Base-by-base conservation (phyloP, 345 rosid genomes). In the Populus ilicifolia region DNA sequence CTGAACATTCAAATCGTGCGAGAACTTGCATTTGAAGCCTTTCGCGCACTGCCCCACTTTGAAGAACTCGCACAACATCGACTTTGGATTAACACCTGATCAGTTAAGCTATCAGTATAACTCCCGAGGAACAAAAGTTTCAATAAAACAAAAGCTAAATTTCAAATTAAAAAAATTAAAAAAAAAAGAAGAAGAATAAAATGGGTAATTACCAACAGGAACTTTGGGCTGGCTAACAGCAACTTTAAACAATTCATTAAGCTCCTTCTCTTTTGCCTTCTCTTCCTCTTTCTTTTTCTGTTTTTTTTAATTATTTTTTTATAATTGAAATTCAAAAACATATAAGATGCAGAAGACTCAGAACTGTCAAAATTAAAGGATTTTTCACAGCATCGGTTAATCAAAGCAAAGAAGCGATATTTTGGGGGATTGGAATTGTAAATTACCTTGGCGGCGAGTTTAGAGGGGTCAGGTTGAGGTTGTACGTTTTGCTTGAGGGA, bases 201-300 rank as follows among this genome's bases (percentile, higher is more conserved):
- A n/a, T 1, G 30, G 23, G 8, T n/a, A 12, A 66, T 80, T 80
- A 93, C 98, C 99, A 23, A 74, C 64, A 2, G 97, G 98, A 72
- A 95, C 98, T 87, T 95, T 95, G 0, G 99, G 99, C 90, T 95
- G 99, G 79, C 91, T 93, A 70, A 95, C 89, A 10, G 98, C 98
- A 67, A 90, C 85, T 88, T 95, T 95, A 78, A 95, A 95, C 85
- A 95, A 83, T 73, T 93, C 99, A 83, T 87, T 95, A 79, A 95
- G 83, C 89, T 95, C 97, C 87, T 87, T 90, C 87, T 95, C 99
- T 79, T 90, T 92, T 8, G 96, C 97, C 84, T 92, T 92, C 80
- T 95, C 99, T 81, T 95, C 98, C 79, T 95, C 99, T 82, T 95
- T 92, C 97, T 93, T 95, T 85, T 95, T 92, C 98, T 94, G 96